These are phyloP conservation scores for Trypanosoma avium DNA, from an alignment of 208 protist genomes.

Conservation along the genomic window DNA sequence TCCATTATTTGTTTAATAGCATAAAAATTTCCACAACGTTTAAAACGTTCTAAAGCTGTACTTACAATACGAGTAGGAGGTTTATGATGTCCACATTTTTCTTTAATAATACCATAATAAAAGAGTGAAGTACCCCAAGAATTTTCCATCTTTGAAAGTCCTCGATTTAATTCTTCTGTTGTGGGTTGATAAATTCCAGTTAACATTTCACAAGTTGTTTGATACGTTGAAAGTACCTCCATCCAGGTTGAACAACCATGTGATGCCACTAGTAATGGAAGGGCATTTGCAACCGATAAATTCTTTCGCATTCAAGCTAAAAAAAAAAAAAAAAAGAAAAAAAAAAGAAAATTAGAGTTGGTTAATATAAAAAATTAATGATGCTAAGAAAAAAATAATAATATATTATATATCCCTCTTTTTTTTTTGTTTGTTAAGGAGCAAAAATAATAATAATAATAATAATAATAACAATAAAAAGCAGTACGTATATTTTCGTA, in stretches of 20 bases:
- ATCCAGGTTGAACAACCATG: conserved; percentile 56
- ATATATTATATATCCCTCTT: no score
- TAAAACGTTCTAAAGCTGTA: conserved; percentile 51
- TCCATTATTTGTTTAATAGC: conserved; percentile 66
- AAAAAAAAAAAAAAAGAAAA: not conserved
- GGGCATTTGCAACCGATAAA: conserved; percentile 1
- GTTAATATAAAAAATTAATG: conserved; percentile 6
- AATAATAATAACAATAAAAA: no score
- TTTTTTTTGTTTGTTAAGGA: no score
- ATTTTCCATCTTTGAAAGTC: conserved; percentile 63
- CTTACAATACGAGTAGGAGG: conserved; percentile 43
- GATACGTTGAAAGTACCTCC: conserved; percentile 62
- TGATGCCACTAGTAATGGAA: conserved; percentile 69
- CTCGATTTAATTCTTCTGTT: conserved; percentile 54
- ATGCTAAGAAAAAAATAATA: conserved; percentile 12
- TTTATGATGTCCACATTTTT: conserved; percentile 24
- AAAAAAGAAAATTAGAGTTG: not conserved
- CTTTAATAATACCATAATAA: conserved; percentile 80
- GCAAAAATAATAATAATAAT: no score
- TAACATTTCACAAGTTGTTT: conserved; percentile 37
- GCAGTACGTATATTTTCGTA: not conserved
- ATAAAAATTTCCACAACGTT: conserved; percentile 37
- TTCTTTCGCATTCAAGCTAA: conserved; percentile 4
- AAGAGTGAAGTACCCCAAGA: conserved; percentile 67
- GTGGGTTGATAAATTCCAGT: conserved; percentile 63